A percentile compares a stretch with the other conserved stretches of the same genome.
Evolutionary conservation across 2,329 filamentous ascomycete species (phyloP).

Genomic region (Aspergillus oerlinghausenensis): DNA sequence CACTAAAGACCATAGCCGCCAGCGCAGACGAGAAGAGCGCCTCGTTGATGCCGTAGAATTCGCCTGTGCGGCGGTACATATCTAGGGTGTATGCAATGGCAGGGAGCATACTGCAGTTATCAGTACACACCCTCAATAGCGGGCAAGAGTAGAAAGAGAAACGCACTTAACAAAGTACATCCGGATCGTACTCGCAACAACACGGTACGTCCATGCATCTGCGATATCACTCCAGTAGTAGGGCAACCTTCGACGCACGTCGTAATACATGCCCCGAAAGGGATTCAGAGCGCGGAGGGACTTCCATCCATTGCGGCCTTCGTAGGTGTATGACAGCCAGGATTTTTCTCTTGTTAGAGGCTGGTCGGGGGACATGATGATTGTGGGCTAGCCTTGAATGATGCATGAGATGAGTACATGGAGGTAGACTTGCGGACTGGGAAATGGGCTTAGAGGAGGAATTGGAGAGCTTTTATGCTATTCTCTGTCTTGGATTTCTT

Average conservation of each 20-base stretch:
- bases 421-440: too few species aligned
- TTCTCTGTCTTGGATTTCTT: not conserved
- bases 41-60: conserved; percentile 55
- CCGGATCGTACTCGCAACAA: conserved; percentile 51
- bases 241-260: conserved; percentile 49
- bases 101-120: conserved; percentile 44
- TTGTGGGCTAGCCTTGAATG: conserved; percentile 8
- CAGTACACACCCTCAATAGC: not conserved
- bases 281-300: conserved; percentile 41
- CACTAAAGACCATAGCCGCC: conserved; percentile 53
- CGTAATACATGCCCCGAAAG: conserved; percentile 52
- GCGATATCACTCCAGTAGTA: conserved; percentile 54
- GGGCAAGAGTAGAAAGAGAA: not conserved
- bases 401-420: not conserved
- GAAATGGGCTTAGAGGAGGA: too few species aligned
- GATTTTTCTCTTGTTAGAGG: conserved; percentile 25
- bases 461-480: not conserved
- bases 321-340: conserved; percentile 27
- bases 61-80: conserved; percentile 52
- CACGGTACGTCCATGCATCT: conserved; percentile 53
- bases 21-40: conserved; percentile 52
- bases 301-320: conserved; percentile 38
- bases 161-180: conserved; percentile 53
- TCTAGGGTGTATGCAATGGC: conserved; percentile 57
- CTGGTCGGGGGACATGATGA: conserved; percentile 11